Percentiles rank a stretch among this genome's conserved stretches.
Conservation (phyloP, 306 rosid species). For the Delonix regia region DNA sequence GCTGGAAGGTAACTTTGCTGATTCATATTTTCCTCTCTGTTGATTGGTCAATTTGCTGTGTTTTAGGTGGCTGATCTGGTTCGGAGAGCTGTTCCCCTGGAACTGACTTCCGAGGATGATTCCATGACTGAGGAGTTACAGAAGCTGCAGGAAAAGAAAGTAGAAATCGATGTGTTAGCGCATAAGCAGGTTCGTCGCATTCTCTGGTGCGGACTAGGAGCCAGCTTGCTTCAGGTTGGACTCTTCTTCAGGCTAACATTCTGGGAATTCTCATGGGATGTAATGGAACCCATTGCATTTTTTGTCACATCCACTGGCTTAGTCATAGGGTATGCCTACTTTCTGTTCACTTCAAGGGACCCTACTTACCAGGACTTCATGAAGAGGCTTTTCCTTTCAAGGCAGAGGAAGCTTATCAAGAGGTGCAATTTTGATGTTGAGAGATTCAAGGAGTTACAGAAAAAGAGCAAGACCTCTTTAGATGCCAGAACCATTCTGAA, state of each 20-base stretch:
- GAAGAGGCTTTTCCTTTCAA: constrained; percentile 81
- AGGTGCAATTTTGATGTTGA: constrained; percentile 62
- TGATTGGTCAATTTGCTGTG: constrained; percentile 10
- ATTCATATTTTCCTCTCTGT: not conserved
- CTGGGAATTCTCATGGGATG: constrained; percentile 99
- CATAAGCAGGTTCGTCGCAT: constrained; percentile 74
- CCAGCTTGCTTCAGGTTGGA: constrained; percentile 53
- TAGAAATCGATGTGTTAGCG: constrained; percentile 71
- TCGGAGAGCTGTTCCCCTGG: constrained; percentile 77
- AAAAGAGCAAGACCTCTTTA: constrained; percentile 48
- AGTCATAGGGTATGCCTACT: constrained; percentile 90
- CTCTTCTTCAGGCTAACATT: constrained; percentile 92
- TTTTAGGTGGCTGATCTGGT: constrained; percentile 82
- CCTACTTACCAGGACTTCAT: constrained; percentile 87
- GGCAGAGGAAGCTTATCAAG: constrained; percentile 83
- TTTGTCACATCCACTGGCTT: constrained; percentile 73
- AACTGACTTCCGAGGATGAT: constrained; percentile 61
- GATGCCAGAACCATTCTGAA: constrained; percentile 61
- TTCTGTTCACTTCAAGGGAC: constrained; percentile 87
- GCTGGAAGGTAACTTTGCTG: not conserved
- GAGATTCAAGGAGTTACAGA: constrained; percentile 65
- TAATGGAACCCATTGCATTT: constrained; percentile 93
- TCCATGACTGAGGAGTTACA: constrained; percentile 66
- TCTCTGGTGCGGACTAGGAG: constrained; percentile 75
- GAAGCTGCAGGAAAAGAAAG: constrained; percentile 62